A percentile compares a stretch with the other conserved stretches of the same genome.
Evolutionary conservation across 352 stramenopile genomes (phyloP).

Genomic region (Phytopythium mirpurense): DNA sequence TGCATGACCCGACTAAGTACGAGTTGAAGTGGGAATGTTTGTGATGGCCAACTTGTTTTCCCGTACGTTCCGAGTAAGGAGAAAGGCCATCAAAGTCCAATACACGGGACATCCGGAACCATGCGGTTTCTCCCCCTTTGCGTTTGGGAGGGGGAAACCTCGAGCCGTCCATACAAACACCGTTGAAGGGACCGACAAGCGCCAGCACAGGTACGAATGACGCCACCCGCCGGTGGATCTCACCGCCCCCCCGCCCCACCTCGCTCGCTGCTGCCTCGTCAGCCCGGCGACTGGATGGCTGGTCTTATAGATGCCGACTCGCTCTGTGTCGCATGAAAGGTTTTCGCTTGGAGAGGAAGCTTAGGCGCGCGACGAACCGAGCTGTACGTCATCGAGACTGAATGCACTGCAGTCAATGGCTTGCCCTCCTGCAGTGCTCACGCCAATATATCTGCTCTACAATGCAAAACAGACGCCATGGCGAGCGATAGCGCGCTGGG

Average conservation of each 20-base stretch:
- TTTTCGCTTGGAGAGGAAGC: neutral
- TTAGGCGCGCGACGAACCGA: neutral
- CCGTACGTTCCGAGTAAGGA: neutral
- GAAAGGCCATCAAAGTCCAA: neutral
- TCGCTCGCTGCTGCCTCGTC: too few relatives aligned
- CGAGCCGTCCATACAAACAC: too few relatives aligned
- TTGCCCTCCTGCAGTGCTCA: neutral
- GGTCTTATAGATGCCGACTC: neutral
- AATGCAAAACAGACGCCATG: constrained; percentile 13
- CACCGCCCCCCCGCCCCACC: too few relatives aligned
- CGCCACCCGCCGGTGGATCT: neutral
- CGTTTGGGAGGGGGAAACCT: neutral
- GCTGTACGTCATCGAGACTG: neutral
- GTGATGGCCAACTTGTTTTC: neutral
- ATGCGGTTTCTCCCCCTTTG: neutral
- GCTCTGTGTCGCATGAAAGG: neutral
- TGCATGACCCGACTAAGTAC: too few relatives aligned
- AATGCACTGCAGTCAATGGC: too few relatives aligned
- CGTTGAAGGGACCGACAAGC: constrained; percentile 3
- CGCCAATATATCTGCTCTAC: neutral
- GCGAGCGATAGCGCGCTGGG: constrained; percentile 40
- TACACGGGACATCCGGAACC: constrained; percentile 1
- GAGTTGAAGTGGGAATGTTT: too few relatives aligned
- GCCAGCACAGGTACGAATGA: neutral
- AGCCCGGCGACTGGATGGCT: too few relatives aligned